A percentile compares a stretch with the other conserved stretches of the same genome.
These are phyloP conservation scores for Macadamia integrifolia DNA, from an alignment of 164 flowering plant genomes.

Conservation along the genomic window DNA sequence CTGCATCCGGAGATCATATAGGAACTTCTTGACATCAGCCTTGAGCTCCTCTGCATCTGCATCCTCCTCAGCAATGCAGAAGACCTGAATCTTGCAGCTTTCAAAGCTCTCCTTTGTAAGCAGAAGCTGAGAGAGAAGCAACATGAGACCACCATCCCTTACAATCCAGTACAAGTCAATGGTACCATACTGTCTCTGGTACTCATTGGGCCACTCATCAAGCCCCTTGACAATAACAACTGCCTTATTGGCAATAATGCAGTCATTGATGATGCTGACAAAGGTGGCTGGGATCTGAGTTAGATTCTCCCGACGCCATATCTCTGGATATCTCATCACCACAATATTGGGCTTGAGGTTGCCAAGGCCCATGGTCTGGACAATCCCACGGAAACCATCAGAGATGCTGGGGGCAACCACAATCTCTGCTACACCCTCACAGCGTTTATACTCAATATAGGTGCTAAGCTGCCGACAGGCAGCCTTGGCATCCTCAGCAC, in stretches of 20 bases:
- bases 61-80: constrained; percentile 98
- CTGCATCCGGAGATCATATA: constrained; percentile 97
- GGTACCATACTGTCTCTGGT: constrained; percentile 87
- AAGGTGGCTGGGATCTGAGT: constrained; percentile 85
- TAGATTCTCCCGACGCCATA: constrained; percentile 95
- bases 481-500: constrained; percentile 89
- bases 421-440: constrained; percentile 99
- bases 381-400: constrained; percentile 91
- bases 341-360: constrained; percentile 97
- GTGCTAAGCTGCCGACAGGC: constrained; percentile 76
- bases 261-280: constrained; percentile 92
- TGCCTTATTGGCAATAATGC: constrained; percentile 96
- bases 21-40: constrained; percentile 86
- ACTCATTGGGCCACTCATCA: constrained; percentile 98
- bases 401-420: constrained; percentile 96
- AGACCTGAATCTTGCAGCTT: constrained; percentile 96
- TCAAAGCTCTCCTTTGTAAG: constrained; percentile 94
- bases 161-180: constrained; percentile 99
- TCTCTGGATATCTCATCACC: constrained; percentile 97
- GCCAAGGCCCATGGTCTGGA: constrained; percentile 99
- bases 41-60: constrained; percentile 83
- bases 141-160: constrained; percentile 98
- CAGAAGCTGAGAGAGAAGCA: constrained; percentile 93
- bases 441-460: constrained; percentile 86
- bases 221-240: constrained; percentile 98